Conservation (phyloP, 768 basidiomycete species). For the Zangia roseola region DNA sequence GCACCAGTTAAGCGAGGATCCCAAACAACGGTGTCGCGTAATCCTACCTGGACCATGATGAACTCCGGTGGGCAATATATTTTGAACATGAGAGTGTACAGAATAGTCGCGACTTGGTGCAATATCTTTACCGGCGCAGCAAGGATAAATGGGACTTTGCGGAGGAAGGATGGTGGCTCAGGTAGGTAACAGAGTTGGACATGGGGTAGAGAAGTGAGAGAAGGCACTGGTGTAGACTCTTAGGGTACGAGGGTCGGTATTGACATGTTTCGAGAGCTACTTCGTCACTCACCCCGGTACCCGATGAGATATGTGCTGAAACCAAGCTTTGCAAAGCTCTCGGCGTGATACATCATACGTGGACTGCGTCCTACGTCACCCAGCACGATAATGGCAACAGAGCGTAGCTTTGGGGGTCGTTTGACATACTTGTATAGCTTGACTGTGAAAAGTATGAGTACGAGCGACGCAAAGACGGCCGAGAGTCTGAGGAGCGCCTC, state of each 20-base stretch:
- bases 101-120: conserved; percentile 63
- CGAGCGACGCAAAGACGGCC: conserved; percentile 6
- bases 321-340: conserved; percentile 80
- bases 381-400: conserved; percentile 87
- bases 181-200: conserved; percentile 68
- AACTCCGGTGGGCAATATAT: conserved; percentile 73
- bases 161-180: conserved; percentile 56
- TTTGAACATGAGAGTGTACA: conserved; percentile 57
- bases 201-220: conserved; percentile 63
- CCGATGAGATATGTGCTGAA: conserved; percentile 84
- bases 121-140: conserved; percentile 81
- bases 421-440: conserved; percentile 17
- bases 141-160: conserved; percentile 59
- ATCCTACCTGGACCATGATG: conserved; percentile 83
- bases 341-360: conserved; percentile 98
- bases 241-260: conserved; percentile 2
- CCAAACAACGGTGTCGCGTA: neutral
- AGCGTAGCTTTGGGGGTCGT: conserved; percentile 43
- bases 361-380: conserved; percentile 97
- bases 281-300: conserved; percentile 65
- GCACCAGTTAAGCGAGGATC: neutral
- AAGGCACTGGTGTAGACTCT: conserved; percentile 80
- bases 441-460: conserved; percentile 16
- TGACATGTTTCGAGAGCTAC: neutral
- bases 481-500: conserved; percentile 3